Base-by-base conservation (phyloP, 768 basidiomycete genomes). In the Hirschioporus abietinus region DNA sequence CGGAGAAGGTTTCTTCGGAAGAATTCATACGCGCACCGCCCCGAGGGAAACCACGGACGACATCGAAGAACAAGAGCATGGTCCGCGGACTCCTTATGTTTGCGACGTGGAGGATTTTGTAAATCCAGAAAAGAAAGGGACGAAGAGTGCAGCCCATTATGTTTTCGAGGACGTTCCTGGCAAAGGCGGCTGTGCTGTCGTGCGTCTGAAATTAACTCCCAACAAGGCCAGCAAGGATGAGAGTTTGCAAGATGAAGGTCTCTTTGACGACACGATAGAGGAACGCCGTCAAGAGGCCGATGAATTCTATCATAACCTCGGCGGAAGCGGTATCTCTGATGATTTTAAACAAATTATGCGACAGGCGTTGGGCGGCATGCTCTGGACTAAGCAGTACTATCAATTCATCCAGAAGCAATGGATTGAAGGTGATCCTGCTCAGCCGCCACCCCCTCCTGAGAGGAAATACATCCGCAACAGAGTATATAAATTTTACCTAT, bases 331-430 rank as follows among this genome's bases (percentile, higher is more conserved):
- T 17, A 89, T 96, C 73, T 92, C 86, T 72, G 94, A 97, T 67
- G 97, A 99, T 78, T 79, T 99, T 71, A 89, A 88, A 75, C 96
- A 96, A 76, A 91, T 99, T 70, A 97, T 93, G 93, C 83, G 97
- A 68, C 97, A 99, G 78, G 97, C 96, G 24, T 79, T 99, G 63
- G 88, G 88, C 24, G 97, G 97, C 12, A 99, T 99, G 97, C 79
- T 99, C 64, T 99, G 97, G 96, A 95, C 93, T 60, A 99, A 99
- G 80, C 97, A 99, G 74, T 93, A 88, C 77, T 99, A 99, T 80
- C 84, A 92, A 75, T 98, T 98, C 78, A 88, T 98, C 67, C 96
- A 98, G 77, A 91, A 92, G 73, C 92, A 96, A 68, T 99, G 97
- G 97, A 83, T 96, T 63, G 88, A 93, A 67, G 97, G 97, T 34